Evolutionary conservation across 345 rosid species (phyloP).

Genomic region (Iberis pinnata): DNA sequence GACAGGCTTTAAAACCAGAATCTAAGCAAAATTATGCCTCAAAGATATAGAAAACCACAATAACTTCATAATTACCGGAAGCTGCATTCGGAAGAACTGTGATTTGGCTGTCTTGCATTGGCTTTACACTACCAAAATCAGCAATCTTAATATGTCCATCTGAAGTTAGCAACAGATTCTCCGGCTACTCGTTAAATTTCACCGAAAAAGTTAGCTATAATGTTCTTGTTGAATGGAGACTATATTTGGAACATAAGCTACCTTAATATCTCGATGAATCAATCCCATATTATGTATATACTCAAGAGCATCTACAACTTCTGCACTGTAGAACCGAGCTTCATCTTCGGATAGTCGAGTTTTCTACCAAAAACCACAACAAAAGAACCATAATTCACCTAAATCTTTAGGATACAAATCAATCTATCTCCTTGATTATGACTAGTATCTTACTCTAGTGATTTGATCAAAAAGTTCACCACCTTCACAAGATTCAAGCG

Average conservation of each 20-base stretch:
- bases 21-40: background rate
- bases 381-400: conserved; percentile 3
- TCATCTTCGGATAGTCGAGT: conserved; percentile 71
- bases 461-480: conserved; percentile 99
- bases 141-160: conserved; percentile 95
- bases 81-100: conserved; percentile 92
- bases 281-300: conserved; percentile 85
- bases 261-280: conserved; percentile 99
- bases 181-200: conserved; percentile 61
- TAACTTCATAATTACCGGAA: conserved; percentile 48
- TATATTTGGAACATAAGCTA: conserved; percentile 20
- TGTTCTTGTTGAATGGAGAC: conserved; percentile 12
- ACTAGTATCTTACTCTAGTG: conserved; percentile 63
- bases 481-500: conserved; percentile 96
- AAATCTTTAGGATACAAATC: background rate
- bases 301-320: conserved; percentile 94
- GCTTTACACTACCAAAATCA: conserved; percentile 97
- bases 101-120: conserved; percentile 85
- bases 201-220: conserved; percentile 12
- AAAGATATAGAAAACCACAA: background rate
- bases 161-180: conserved; percentile 67
- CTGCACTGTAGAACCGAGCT: conserved; percentile 85
- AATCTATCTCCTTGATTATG: background rate
- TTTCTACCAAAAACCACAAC: conserved; percentile 43
- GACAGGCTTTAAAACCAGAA: conserved; percentile 4